Percentiles rank a stretch among this genome's conserved stretches.
phyloP scores from a whole-genome alignment of 768 basidiomycete species.

The Lanmaoa pseudosensibilis region DNA sequence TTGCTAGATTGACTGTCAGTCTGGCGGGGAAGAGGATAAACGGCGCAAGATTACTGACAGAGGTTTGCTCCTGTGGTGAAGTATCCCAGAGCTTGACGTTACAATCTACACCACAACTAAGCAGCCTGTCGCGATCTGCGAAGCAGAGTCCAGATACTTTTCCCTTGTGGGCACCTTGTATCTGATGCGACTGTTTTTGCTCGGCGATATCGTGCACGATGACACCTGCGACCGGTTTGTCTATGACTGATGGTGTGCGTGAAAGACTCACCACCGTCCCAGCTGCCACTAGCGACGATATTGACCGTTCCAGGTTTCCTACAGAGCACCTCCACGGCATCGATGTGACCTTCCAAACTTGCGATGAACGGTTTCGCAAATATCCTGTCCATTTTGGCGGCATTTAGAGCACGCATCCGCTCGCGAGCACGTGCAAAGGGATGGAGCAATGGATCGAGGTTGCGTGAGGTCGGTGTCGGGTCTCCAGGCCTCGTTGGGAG shows the following conservation, averaged over 20 bases:
- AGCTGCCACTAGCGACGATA: constrained; percentile 86
- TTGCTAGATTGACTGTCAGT: constrained; percentile 21
- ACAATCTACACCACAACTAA: constrained; percentile 82
- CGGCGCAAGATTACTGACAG: constrained; percentile 33
- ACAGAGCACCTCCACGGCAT: constrained; percentile 86
- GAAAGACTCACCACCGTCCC: constrained; percentile 82
- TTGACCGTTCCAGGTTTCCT: constrained; percentile 72
- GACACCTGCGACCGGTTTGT: constrained; percentile 52
- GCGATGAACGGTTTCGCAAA: constrained; percentile 97
- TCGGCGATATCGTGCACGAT: constrained; percentile 80
- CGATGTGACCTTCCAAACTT: constrained; percentile 87
- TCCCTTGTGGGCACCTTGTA: constrained; percentile 77
- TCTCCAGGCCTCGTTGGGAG: constrained; percentile 76
- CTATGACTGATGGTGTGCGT: background rate
- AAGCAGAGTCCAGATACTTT: constrained; percentile 85
- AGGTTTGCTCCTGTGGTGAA: constrained; percentile 36
- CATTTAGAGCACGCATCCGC: constrained; percentile 90
- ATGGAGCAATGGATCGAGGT: constrained; percentile 93
- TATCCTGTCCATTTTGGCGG: constrained; percentile 95
- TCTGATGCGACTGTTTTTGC: constrained; percentile 50
- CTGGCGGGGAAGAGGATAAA: background rate
- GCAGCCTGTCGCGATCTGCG: constrained; percentile 55
- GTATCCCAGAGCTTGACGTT: constrained; percentile 81
- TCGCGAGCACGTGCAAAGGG: constrained; percentile 93
- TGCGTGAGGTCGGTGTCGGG: constrained; percentile 84